Base-by-base conservation (phyloP, 257 asterid species). In the Solanum chmielewskii region DNA sequence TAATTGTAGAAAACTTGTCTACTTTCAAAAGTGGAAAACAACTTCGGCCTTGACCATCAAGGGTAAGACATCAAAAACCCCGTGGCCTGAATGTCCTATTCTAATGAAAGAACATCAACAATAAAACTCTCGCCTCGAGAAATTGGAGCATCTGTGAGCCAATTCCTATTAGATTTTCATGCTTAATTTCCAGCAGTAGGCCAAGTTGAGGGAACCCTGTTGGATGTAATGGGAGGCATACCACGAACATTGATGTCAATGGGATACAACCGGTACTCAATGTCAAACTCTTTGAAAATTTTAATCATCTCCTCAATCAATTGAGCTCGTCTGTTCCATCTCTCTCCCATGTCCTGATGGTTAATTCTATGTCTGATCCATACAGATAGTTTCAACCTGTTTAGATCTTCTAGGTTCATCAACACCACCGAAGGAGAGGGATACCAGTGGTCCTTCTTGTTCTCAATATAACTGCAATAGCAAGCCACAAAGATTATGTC, bases 291-390 rank as follows among this genome's bases (percentile, higher is more conserved):
- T 68, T 91, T 97, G 35, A 95, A 91, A 62, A 93, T 89, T 83
- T 95, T 93, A n/a, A 92, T 87, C 95, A 94, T 89, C 87, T 97
- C 98, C 80, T 94, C 97, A 18, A 93, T 87, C 91, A 97, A 70
- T 69, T 89, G 70, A 9, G 93, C 98, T 86, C 99, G 89, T 87
- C 98, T 92, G 62, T 82, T 87, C 92, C 93, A 97, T 88, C 74
- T 95, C 85, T 93, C 95, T 16, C 93, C 94, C 94, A 93, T 92
- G 86, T 97, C 95, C 83, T 97, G 99, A 87, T 92, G 94, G 87
- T 97, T 97, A 94, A 97, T 94, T 27, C 92, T 90, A 87, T 97
- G 99, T 66, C 99, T 92, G 83, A 93, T 3, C 99, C 99, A 97
- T 1, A 97, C 94, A 3, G 98, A 91, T 85, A 97, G 33, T 85